Evolutionary conservation across 805 yeast genomes (phyloP), one percentile per base, ranked within the genome.

Genomic region (Yamadazyma phyllophila): DNA sequence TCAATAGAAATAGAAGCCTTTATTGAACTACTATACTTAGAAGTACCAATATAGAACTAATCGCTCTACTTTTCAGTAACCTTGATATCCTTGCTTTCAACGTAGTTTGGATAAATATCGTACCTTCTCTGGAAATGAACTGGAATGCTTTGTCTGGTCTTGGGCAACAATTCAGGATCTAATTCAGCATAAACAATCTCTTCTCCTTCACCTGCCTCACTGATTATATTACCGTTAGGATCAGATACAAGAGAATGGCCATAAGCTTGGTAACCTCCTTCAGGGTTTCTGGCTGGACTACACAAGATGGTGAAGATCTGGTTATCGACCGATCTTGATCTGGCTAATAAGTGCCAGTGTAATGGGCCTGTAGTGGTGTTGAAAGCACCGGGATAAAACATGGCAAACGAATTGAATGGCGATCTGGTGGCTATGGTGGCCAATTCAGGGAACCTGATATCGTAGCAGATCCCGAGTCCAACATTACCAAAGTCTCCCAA

Each of bases 401-500:
- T 82, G 37, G 85, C 88, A 62, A 85, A 83, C 0, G 89, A 75
- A 49, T 80, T 80, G 52, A 76, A 65, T n/a, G 67, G 66, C 12
- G 49, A 47, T 55, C 94, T 74, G 1, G 88, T 78, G n/a, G 88
- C 85, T 15, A 78, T 69, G 58, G 76, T 74, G 1, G 92, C 88
- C 46, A 85, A 69, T 59, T 86, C 95, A 1, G 94, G 94, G 65
- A 86, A 86, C 56, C 94, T 69, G 56, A 85, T 78, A 60, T 86
- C 95, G 58, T 86, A 86, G 61, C 94, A 86, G 47, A 86, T 85
- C n/a, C 92, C 96, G 35, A 88, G 71, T 0, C 97, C 98, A 27
- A 88, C 80, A 44, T 73, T 78, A 33, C 90, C 90, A 57, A 69
- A 76, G 16, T 78, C 84, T 1, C 79, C 80, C 37, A 86, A 58